Evolutionary conservation across 441 rosid genomes (phyloP), one percentile per base, ranked within the genome.

Genomic region (Arabidopsis lyrata): DNA sequence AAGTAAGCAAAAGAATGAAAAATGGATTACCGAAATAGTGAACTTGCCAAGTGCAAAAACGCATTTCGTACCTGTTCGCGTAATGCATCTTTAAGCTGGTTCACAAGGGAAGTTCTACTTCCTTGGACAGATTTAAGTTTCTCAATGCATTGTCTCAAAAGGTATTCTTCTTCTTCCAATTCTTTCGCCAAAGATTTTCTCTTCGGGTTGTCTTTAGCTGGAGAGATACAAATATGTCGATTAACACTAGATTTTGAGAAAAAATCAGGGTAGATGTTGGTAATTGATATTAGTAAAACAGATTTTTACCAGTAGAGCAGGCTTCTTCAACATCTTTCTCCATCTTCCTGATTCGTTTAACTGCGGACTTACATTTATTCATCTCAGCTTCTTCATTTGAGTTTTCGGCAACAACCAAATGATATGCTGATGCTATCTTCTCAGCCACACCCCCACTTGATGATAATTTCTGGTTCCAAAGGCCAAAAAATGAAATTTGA

Each of bases 361-460:
- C 84, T 1, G 85, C 86, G 70, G 98, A 86, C 75, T 88, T 89
- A 72, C 98, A 95, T 69, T 83, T 90, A 54, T 68, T 87, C 96
- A 89, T 90, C 83, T 91, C 96, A 54, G 80, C 84, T 68, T 92
- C 99, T 81, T 95, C 97, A 34, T 81, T 85, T 11, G 84, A 70
- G 60, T 85, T 88, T 38, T 92, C 98, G 60, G 88, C 81, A 38
- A 86, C 84, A 27, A 95, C 87, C 85, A 66, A 31, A 77, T 92
- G 91, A 77, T 86, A 89, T 11, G 99, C 98, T 0, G 99, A 92
- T 41, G 90, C 88, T 75, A 95, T 91, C 85, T 91, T 92, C 83
- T 95, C 98, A 57, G 95, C 92, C 20, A 85, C 77, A 57, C 94
- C 84, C 57, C 99, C 97, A 72, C 88, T 71, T 12, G 92, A 76